Percentiles rank a stretch among this genome's conserved stretches.
phyloP scores from a whole-genome alignment of 176 grass and related monocot species.

The Urochloa ruziziensis region DNA sequence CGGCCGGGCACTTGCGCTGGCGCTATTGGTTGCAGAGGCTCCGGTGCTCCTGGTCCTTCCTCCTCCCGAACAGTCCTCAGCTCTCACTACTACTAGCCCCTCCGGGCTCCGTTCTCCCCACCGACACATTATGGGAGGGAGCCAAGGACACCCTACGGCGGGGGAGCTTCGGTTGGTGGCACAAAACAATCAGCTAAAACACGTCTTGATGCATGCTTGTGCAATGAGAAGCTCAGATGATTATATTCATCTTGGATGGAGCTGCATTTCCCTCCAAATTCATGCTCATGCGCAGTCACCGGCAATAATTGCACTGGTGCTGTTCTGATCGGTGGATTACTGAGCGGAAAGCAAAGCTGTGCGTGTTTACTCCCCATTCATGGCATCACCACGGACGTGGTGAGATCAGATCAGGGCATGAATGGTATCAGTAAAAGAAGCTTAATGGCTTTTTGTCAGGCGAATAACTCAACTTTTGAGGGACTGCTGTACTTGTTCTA shows the following conservation, averaged over 20 bases:
- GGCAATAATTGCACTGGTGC: background rate
- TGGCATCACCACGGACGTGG: background rate
- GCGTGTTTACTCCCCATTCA: background rate
- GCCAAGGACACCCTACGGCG: background rate
- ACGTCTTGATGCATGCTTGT: background rate
- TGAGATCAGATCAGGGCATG: background rate
- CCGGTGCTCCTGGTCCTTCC: too few relatives aligned
- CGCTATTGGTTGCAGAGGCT: background rate
- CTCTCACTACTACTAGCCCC: too few relatives aligned
- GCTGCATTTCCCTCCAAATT: background rate
- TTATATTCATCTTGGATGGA: background rate
- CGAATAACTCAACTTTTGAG: constrained; percentile 12
- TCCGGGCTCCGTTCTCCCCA: constrained; percentile 13
- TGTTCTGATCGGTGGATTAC: background rate
- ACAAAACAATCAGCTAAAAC: background rate
- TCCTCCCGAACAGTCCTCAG: too few relatives aligned
- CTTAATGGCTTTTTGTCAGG: constrained; percentile 6
- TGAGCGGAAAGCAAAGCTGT: background rate
- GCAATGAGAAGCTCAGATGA: too few relatives aligned
- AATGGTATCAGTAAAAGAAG: background rate
- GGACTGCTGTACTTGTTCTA: background rate
- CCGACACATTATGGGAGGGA: constrained; percentile 19
- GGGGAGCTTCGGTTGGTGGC: background rate
- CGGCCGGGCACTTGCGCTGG: background rate
- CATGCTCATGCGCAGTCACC: background rate